Evolutionary conservation across 2,329 filamentous ascomycete species (phyloP).

Genomic region (Neocucurbitaria cava): DNA sequence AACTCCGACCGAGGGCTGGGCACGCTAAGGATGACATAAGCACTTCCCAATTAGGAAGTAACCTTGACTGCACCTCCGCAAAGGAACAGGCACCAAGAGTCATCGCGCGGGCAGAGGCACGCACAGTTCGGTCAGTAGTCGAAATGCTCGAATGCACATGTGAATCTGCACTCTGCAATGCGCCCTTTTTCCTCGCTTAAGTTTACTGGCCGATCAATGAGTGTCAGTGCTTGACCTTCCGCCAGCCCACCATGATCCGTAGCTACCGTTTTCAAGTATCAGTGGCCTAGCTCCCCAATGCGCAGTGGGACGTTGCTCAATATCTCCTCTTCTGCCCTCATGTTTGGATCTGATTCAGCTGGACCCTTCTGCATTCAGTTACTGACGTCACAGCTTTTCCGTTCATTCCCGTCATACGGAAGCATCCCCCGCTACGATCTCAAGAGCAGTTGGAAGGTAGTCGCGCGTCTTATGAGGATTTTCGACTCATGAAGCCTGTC

Average conservation of each 20-base stretch:
- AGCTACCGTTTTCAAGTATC: neutral
- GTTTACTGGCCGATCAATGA: no score
- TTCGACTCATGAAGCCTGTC: neutral
- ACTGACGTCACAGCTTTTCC: no score
- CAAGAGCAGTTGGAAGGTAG: neutral
- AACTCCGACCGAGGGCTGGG: constrained; percentile 19
- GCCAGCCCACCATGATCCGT: neutral
- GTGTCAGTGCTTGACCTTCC: neutral
- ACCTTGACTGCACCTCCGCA: neutral
- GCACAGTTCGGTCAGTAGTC: neutral
- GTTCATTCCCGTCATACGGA: no score
- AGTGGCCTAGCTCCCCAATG: neutral
- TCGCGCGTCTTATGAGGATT: neutral
- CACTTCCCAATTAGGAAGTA: neutral
- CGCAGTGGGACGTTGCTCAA: no score
- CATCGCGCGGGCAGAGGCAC: neutral
- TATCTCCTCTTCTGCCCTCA: no score
- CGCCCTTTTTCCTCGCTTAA: no score
- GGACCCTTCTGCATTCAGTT: no score
- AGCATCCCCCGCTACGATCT: neutral
- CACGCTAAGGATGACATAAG: constrained; percentile 22
- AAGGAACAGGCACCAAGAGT: neutral
- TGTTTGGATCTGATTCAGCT: no score
- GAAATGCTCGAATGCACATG: neutral
- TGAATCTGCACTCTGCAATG: neutral